Evolutionary conservation across 441 rosid genomes (phyloP), one percentile per base, ranked within the genome.

Genomic region (Brassica balearica): DNA sequence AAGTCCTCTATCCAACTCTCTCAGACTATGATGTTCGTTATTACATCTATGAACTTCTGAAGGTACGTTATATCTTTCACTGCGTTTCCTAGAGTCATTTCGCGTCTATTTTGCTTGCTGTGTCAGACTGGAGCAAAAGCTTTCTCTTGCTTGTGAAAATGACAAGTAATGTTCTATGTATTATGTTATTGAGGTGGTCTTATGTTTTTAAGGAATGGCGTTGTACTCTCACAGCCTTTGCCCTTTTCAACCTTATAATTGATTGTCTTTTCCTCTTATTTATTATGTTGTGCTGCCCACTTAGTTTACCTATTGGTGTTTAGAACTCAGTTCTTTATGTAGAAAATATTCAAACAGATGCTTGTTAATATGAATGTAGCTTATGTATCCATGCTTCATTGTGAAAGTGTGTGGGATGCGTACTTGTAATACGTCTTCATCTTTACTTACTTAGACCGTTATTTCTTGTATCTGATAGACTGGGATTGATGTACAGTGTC

Each of bases 1-100:
- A 92, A 92, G 95, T 90, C 79, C 92, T 96, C 48, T 96, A 96
- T 77, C 97, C 98, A 20, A 92, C 97, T 23, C 88, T 96, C 7
- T 85, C 95, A 1, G 99, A 96, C 80, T 90, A 79, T 80, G 99
- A 94, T 79, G 90, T 96, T 77, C 87, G 99, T 27, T 96, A 92
- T 78, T 96, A 96, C 23, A 94, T 92, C 27, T 94, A 84, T 65
- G 98, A 94, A 85, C 98, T 96, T 85, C 71, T 96, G 17, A 96
- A 94, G 95, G 98, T 79, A 81, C 77, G 91, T 22, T 53, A 48
- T 69, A 60, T 60, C 65, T 11, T 0, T 11, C 65, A 0, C 65
- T 29, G 67, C 34, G 22, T n/a, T 63, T 68, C 5, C 23, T 46
- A 3, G 60, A 58, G 63, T 17, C 11, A 55, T 4, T 34, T 29